phyloP scores from a whole-genome alignment of 108 stramenopile genomes.

The Cyclotella atomus region DNA sequence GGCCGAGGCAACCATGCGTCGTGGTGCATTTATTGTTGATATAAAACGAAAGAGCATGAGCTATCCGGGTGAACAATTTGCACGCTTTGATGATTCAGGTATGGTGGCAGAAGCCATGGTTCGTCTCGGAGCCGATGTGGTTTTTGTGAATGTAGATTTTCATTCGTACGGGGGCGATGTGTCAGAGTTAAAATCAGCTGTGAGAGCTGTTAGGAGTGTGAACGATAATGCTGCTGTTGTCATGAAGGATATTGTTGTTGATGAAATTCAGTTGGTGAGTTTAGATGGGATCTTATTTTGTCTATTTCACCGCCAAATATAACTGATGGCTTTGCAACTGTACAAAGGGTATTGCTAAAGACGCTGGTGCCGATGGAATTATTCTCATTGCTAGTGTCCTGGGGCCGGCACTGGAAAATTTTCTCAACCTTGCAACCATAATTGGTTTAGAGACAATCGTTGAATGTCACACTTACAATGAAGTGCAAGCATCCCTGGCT shows the following conservation, averaged over 20 bases:
- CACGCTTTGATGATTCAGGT: conserved; percentile 82
- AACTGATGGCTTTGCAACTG: no score
- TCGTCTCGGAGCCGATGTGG: conserved; percentile 84
- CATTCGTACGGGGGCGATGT: conserved; percentile 85
- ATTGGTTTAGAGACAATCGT: conserved; percentile 91
- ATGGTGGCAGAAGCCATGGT: conserved; percentile 93
- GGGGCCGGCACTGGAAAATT: conserved; percentile 83
- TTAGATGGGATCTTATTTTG: no score
- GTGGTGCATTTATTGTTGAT: conserved; percentile 85
- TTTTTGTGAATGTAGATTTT: conserved; percentile 91
- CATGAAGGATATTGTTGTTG: conserved; percentile 93
- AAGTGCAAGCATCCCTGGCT: conserved; percentile 84
- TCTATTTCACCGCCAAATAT: no score
- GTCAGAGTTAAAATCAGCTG: conserved; percentile 75
- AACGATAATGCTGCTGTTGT: conserved; percentile 81
- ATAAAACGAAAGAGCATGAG: conserved; percentile 80
- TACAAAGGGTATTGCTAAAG: conserved; percentile 86
- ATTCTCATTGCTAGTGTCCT: conserved; percentile 81
- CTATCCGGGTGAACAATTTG: conserved; percentile 80
- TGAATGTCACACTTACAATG: conserved; percentile 88
- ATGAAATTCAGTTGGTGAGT: conserved; percentile 78
- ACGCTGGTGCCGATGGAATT: conserved; percentile 88
- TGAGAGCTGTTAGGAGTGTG: conserved; percentile 67
- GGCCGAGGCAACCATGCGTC: conserved; percentile 79
- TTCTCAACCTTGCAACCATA: conserved; percentile 83